Evolutionary conservation across 2,329 filamentous ascomycete genomes (phyloP).

Genomic region (Ciborinia camelliae): DNA sequence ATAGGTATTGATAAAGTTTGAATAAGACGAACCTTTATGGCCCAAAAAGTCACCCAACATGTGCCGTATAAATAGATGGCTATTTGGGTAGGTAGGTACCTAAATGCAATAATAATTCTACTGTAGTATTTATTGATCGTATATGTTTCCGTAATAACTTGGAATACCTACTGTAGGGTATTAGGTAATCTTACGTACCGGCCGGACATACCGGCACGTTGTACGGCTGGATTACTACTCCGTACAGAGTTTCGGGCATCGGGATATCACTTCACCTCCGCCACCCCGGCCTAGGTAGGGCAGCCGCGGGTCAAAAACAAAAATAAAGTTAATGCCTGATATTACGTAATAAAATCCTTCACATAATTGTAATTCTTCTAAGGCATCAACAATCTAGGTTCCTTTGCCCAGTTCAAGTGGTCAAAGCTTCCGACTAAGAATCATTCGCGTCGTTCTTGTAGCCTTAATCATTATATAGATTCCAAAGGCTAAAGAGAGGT

Average conservation of each 20-base stretch:
- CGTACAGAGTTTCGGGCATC: background rate
- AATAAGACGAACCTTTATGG: background rate
- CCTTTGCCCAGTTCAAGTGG: background rate
- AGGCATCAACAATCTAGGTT: background rate
- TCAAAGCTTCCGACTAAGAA: slow-evolving; percentile 15
- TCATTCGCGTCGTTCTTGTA: slow-evolving; percentile 19
- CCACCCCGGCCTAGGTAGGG: too few relatives aligned
- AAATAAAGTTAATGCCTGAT: background rate
- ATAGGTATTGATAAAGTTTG: too few relatives aligned
- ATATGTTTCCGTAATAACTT: background rate
- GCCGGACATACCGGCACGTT: too few relatives aligned
- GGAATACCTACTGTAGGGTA: too few relatives aligned
- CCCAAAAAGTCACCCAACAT: background rate
- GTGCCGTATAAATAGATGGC: background rate
- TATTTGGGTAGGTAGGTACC: too few relatives aligned
- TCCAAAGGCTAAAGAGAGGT: slow-evolving; percentile 25
- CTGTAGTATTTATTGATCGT: background rate
- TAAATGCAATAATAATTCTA: too few relatives aligned
- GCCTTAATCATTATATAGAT: too few relatives aligned
- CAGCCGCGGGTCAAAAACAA: too few relatives aligned
- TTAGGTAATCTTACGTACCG: too few relatives aligned
- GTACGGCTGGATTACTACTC: background rate
- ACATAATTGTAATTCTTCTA: background rate
- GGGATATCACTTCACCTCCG: too few relatives aligned
- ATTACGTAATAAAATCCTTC: background rate